Evolutionary conservation across 495 filamentous ascomycete species (phyloP), one percentile per base, ranked within the genome.

Genomic region (Chaetomidium leptoderma): DNA sequence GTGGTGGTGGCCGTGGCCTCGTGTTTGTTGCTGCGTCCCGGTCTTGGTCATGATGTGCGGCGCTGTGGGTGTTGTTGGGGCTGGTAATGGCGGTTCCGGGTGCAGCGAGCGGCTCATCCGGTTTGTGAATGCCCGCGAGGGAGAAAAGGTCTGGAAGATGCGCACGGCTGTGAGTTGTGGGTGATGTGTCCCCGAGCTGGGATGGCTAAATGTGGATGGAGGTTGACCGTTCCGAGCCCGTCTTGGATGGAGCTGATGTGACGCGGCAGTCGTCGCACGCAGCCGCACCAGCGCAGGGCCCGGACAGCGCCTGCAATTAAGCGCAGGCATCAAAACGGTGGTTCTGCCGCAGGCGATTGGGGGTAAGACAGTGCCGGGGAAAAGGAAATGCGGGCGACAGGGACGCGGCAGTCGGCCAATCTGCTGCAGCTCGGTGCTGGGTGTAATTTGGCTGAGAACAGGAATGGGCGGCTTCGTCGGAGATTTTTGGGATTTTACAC

Each of bases 121-220:
- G 55, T 63, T 60, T 44, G 57, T 46, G 29, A 70, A 70, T 26
- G 62, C 60, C 32, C 65, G 42, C 27, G 55, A 56, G 37, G 60
- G 45, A 17, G 65, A 66, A 23, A 62, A 67, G 39, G 72, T 73
- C 58, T 68, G 65, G 43, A 70, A 68, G 51, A 72, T 58, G 35
- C 69, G 72, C 30, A 52, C 24, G 44, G 29, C 2, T 23, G 30
- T 36, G 43, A 21, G 45, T 58, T 64, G 66, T 62, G 56, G 56
- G 64, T 56, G 66, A 73, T 67, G 73, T 76, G 74, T 71, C 71
- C 69, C 70, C 56, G 69, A 44, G 51, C 30, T 37, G 47, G 55
- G 53, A 46, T 59, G 59, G 44, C 45, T 39, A 58, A 60, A 69
- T 54, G 32, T 43, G 51, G 58, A 54, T 44, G 54, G 54, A 45